Evolutionary conservation across 1,139 yeast species (phyloP).

Genomic region (Suhomyces maxii): DNA sequence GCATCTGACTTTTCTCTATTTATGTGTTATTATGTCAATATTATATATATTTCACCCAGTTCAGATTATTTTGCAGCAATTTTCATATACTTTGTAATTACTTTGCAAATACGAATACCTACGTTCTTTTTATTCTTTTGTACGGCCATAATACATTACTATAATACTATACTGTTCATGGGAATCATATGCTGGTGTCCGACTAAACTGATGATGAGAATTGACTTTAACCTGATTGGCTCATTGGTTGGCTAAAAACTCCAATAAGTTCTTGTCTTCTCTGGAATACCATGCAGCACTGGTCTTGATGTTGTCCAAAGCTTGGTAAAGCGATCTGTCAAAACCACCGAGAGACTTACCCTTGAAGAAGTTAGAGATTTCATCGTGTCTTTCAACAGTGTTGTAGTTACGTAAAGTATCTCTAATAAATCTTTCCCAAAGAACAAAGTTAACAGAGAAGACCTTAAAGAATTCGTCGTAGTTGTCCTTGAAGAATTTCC

Average conservation of each 20-base stretch:
- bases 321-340: conserved; percentile 58
- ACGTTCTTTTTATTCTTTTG: no score
- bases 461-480: conserved; percentile 49
- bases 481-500: conserved; percentile 57
- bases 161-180: no score
- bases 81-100: no score
- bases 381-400: conserved; percentile 41
- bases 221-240: no score
- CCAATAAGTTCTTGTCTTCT: conserved; percentile 27
- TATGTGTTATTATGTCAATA: no score
- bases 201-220: no score
- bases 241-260: background rate
- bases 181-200: no score
- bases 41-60: no score
- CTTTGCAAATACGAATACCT: no score
- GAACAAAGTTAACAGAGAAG: conserved; percentile 58
- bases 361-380: conserved; percentile 52
- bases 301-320: conserved; percentile 51
- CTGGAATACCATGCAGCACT: conserved; percentile 50
- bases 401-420: conserved; percentile 51
- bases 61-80: no score
- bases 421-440: conserved; percentile 64
- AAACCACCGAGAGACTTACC: conserved; percentile 59
- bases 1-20: no score
- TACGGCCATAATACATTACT: no score